Evolutionary conservation across 176 grass and related monocot species (phyloP), one percentile per base, ranked within the genome.

Genomic region (Oryza longistaminata): DNA sequence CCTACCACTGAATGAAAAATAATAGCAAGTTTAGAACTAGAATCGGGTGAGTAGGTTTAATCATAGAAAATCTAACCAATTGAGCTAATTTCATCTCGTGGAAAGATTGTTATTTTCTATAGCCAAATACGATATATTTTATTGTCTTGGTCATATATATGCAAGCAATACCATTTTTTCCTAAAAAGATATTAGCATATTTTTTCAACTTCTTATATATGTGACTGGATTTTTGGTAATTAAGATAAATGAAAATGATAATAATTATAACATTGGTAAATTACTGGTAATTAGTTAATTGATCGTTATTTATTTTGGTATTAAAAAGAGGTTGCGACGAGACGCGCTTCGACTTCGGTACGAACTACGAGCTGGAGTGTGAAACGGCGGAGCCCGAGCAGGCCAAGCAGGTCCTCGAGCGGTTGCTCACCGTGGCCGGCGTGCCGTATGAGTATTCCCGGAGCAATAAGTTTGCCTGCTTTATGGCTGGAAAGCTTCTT

Each of bases 351-450:
- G 89, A 89, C 34, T 97, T 97, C 31, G 92, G 92, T 17, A 92
- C 86, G 2, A 80, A 84, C 73, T 97, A 91, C 46, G 92, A 97
- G 90, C 67, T 97, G 37, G 94, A 97, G 83, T 97, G 94, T 52
- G 94, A 97, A 81, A 97, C 88, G 1, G 66, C 68, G 2, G 86
- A 94, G 52, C 94, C 94, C 9, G 92, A 97, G 66, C 81, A 15
- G 78, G 75, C 81, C 17, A 97, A 92, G 77, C 76, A 69, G 37
- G 31, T 94, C 64, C 80, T 97, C 3, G 94, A 97, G 78, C 46
- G 55, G 11, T 84, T 94, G 33, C 86, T 97, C 64, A 94, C 89
- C 15, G 86, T 87, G 26, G 83, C 91, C 8, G 86, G 88, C 4
- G 86, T 97, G 44, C 90, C 92, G 1, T 97, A 92, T 75, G 73